Evolutionary conservation across 2,329 filamentous ascomycete genomes (phyloP).

Genomic region (Alternaria incomplexa): DNA sequence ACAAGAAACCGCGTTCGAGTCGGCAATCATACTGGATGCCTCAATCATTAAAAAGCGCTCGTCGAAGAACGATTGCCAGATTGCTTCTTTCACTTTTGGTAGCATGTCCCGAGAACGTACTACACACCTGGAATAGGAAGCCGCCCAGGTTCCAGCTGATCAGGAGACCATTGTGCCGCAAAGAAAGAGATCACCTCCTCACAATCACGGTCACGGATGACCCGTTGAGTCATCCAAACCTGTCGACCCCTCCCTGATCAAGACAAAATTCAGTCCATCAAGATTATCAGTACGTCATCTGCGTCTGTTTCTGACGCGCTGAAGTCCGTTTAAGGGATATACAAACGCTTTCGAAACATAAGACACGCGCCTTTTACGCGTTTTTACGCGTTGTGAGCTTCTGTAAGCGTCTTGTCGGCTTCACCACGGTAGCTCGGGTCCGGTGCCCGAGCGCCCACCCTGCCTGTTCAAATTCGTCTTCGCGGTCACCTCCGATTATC

Average conservation of each 20-base stretch:
- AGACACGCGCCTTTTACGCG: not conserved
- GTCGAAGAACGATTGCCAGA: not conserved
- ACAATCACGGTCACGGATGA: not conserved
- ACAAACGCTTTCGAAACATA: not conserved
- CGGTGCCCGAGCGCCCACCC: not conserved
- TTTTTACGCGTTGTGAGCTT: not conserved
- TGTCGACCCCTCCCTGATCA: not conserved
- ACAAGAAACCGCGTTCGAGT: not conserved
- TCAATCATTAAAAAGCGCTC: not conserved
- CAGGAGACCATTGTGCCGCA: not conserved
- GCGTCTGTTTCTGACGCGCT: not conserved
- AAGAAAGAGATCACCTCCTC: not conserved
- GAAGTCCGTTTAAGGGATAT: not conserved
- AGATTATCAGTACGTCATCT: not conserved
- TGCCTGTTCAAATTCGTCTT: not conserved
- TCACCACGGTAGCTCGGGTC: conserved; percentile 12
- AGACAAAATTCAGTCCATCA: not conserved
- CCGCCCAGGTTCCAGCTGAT: not conserved
- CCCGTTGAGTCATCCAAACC: not conserved
- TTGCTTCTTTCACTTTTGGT: not conserved
- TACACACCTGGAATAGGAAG: not conserved
- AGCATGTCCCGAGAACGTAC: not conserved
- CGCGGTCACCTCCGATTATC: not conserved
- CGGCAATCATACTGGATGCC: not conserved
- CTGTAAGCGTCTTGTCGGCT: conserved; percentile 1